A percentile compares a stretch with the other conserved stretches of the same genome.
Conservation (phyloP, 2,329 filamentous ascomycete genomes). For the Pseudogymnoascus sp. region DNA sequence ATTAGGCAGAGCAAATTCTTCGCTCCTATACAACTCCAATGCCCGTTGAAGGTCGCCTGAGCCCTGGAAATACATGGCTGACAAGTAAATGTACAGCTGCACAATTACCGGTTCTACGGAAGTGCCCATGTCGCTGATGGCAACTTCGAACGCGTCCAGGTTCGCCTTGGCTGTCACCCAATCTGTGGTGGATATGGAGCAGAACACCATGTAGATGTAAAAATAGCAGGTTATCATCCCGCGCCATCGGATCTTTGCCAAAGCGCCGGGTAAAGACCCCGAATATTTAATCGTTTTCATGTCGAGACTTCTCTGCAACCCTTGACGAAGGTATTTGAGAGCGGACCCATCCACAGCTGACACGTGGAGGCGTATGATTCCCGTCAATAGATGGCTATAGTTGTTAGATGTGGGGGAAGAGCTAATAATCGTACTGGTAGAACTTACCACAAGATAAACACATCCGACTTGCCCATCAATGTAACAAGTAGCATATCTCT, state of each 20-base stretch:
- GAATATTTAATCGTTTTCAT: constrained; percentile 27
- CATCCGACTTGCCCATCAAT: constrained; percentile 52
- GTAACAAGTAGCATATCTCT: constrained; percentile 51
- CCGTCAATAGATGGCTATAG: constrained; percentile 45
- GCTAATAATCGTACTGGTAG: constrained; percentile 15
- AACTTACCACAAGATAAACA: constrained; percentile 20
- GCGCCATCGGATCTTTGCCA: constrained; percentile 24
- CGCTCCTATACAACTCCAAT: constrained; percentile 55
- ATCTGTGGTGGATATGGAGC: constrained; percentile 21
- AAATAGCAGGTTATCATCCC: constrained; percentile 26
- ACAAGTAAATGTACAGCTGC: constrained; percentile 48
- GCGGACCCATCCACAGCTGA: constrained; percentile 44
- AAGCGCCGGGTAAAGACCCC: constrained; percentile 22
- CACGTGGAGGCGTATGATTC: constrained; percentile 43
- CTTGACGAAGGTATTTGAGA: constrained; percentile 49
- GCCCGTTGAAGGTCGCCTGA: constrained; percentile 65
- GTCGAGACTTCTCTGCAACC: constrained; percentile 37
- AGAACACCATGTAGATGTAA: constrained; percentile 26
- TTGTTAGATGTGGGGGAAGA: constrained; percentile 22
- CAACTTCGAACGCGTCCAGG: constrained; percentile 20
- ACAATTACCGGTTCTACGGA: constrained; percentile 20
- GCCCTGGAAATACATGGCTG: constrained; percentile 68
- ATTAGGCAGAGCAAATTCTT: constrained; percentile 45
- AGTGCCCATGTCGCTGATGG: constrained; percentile 19
- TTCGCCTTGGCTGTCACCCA: constrained; percentile 23